Conservation (phyloP, 768 basidiomycete species). For the Amanita polypyramis region DNA sequence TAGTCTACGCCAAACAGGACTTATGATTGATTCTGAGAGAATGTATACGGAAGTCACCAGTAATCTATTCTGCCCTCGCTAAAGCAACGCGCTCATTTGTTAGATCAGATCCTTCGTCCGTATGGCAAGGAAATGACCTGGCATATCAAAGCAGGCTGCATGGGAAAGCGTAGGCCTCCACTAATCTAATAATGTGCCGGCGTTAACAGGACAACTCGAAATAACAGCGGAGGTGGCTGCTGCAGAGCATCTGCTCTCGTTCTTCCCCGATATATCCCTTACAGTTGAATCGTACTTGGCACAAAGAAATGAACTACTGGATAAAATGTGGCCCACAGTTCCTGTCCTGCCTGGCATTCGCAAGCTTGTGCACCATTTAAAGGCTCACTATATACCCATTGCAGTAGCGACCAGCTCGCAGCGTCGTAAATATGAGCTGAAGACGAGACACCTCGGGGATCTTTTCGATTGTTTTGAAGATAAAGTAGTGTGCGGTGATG, state of each 20-base stretch:
- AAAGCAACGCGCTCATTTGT: not conserved
- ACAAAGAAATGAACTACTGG: constrained; percentile 48
- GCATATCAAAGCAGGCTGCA: constrained; percentile 82
- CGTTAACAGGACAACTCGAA: not conserved
- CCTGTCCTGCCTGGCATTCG: constrained; percentile 63
- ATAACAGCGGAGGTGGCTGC: constrained; percentile 52
- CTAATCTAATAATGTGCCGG: not conserved
- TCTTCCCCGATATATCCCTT: constrained; percentile 65
- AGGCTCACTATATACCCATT: constrained; percentile 58
- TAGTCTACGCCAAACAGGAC: constrained; percentile 27
- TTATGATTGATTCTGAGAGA: constrained; percentile 68
- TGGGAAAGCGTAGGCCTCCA: constrained; percentile 60
- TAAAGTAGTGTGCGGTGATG: constrained; percentile 65
- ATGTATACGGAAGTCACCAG: constrained; percentile 76
- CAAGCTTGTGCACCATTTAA: constrained; percentile 63
- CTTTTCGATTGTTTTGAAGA: constrained; percentile 54
- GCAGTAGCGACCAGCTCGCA: constrained; percentile 73
- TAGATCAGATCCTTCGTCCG: constrained; percentile 61
- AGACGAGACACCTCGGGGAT: constrained; percentile 51
- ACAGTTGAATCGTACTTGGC: constrained; percentile 47
- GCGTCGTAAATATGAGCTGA: constrained; percentile 54
- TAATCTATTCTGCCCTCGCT: constrained; percentile 21
- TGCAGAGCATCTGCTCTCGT: constrained; percentile 59
- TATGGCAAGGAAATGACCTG: constrained; percentile 77
- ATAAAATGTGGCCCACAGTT: constrained; percentile 58